These are phyloP conservation scores for Flueggea neowawraea DNA, from an alignment of 441 rosid species.

Conservation along the genomic window DNA sequence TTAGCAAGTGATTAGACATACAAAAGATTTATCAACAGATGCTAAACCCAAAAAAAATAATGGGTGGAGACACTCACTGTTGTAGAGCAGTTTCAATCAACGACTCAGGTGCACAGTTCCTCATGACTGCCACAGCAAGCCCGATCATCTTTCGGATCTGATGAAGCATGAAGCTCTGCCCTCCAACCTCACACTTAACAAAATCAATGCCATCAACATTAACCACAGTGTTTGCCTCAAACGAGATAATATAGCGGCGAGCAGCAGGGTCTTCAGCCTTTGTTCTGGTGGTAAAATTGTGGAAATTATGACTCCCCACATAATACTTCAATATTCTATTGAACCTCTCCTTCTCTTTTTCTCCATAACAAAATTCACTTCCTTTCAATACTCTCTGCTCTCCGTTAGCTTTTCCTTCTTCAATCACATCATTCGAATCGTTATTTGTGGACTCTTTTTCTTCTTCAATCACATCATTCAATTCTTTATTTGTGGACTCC, in stretches of 20 bases:
- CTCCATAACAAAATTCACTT: slow-evolving; percentile 51
- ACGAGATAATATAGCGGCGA: slow-evolving; percentile 63
- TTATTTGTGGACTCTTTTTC: too few relatives aligned
- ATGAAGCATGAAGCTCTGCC: slow-evolving; percentile 99
- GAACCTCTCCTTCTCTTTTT: slow-evolving; percentile 73
- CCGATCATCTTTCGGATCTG: slow-evolving; percentile 95
- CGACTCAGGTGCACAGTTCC: slow-evolving; percentile 79
- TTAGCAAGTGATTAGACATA: slow-evolving; percentile 4
- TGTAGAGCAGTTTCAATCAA: slow-evolving; percentile 60
- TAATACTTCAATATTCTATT: slow-evolving; percentile 66
- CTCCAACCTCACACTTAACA: slow-evolving; percentile 93
- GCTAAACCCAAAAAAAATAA: background rate
- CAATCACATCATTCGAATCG: background rate
- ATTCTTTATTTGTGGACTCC: slow-evolving; percentile 1
- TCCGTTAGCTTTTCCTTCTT: slow-evolving; percentile 21
- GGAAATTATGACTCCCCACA: slow-evolving; percentile 91
- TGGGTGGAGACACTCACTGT: slow-evolving; percentile 39
- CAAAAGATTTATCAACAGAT: background rate
- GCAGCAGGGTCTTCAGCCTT: slow-evolving; percentile 94
- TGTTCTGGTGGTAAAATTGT: slow-evolving; percentile 86
- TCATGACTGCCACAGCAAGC: slow-evolving; percentile 81
- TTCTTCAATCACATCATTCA: background rate
- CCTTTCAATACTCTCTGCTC: slow-evolving; percentile 17
- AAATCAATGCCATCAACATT: slow-evolving; percentile 72
- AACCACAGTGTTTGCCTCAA: slow-evolving; percentile 48